These are phyloP conservation scores for Eremomyces bilateralis DNA, from an alignment of 495 filamentous ascomycete species.

Conservation along the genomic window DNA sequence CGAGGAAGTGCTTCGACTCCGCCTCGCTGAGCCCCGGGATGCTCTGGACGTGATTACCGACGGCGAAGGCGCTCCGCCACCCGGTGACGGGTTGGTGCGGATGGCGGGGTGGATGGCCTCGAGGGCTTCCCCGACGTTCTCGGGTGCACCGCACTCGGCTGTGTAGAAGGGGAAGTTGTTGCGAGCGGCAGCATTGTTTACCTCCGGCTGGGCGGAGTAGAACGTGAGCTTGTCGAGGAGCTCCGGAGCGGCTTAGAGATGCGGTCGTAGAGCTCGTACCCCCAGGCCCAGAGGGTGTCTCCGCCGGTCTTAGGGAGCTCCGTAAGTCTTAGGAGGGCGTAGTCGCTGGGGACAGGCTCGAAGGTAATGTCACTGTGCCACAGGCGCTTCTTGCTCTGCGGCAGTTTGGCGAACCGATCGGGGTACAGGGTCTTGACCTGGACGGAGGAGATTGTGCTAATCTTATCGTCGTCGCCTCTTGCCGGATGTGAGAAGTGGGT, in stretches of 20 bases:
- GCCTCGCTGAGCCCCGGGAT: slow-evolving; percentile 41
- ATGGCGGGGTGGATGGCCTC: slow-evolving; percentile 47
- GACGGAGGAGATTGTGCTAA: no score
- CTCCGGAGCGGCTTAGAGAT: slow-evolving; percentile 23
- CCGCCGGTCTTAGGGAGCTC: slow-evolving; percentile 21
- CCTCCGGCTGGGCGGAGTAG: slow-evolving; percentile 23
- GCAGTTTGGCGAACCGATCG: no score
- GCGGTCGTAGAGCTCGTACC: slow-evolving; percentile 57
- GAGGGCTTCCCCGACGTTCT: slow-evolving; percentile 40
- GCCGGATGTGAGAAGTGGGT: no score
- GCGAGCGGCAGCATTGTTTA: slow-evolving; percentile 19
- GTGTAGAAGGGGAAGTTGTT: no score
- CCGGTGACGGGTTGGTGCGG: slow-evolving; percentile 58
- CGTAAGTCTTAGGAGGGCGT: slow-evolving; percentile 23
- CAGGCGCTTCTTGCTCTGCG: no score
- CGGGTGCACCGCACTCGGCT: slow-evolving; percentile 35
- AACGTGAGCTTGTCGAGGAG: slow-evolving; percentile 22
- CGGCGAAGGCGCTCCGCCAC: slow-evolving; percentile 47
- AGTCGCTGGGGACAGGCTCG: slow-evolving; percentile 15
- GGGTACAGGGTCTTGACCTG: no score
- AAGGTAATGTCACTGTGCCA: no score
- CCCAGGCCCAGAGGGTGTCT: slow-evolving; percentile 48
- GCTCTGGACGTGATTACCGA: slow-evolving; percentile 32
- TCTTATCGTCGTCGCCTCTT: no score
- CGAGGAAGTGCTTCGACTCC: slow-evolving; percentile 36